Evolutionary conservation across 108 stramenopile genomes (phyloP).

Genomic region (Nitzschia sp.): DNA sequence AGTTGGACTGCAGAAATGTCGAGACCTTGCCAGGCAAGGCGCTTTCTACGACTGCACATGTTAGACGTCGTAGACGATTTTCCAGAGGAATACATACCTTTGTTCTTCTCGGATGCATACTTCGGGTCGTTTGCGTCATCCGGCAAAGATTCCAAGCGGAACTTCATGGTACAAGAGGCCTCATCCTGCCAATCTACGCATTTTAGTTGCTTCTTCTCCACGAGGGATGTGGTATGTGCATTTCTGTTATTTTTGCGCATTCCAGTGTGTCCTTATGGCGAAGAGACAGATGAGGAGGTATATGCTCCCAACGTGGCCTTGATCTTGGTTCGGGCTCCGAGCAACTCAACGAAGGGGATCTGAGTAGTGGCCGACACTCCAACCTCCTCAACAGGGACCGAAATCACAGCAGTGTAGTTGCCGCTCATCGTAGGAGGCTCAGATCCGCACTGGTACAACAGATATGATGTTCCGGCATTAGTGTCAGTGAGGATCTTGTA

Average conservation of each 20-base stretch:
- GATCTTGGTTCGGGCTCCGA: constrained; percentile 44
- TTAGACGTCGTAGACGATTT: constrained; percentile 27
- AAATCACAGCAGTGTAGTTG: constrained; percentile 21
- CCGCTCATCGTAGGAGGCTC: constrained; percentile 36
- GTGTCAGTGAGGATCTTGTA: constrained; percentile 60
- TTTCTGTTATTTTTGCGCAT: too few relatives aligned
- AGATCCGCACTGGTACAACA: constrained; percentile 68
- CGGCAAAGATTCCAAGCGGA: constrained; percentile 20
- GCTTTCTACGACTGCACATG: constrained; percentile 28
- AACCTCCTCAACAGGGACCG: constrained; percentile 32
- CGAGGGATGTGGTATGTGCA: too few relatives aligned
- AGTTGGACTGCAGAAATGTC: neutral
- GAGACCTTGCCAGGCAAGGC: neutral
- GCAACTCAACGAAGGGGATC: constrained; percentile 51
- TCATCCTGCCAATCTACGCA: too few relatives aligned
- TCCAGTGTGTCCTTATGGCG: too few relatives aligned
- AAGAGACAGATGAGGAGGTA: constrained; percentile 36
- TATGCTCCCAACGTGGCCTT: constrained; percentile 31
- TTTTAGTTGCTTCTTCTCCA: too few relatives aligned
- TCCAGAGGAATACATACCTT: neutral
- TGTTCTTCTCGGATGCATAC: constrained; percentile 27
- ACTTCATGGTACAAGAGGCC: constrained; percentile 14
- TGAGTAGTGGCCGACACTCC: constrained; percentile 41
- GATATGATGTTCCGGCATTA: constrained; percentile 27
- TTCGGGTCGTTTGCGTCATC: constrained; percentile 38